Evolutionary conservation across 2,329 filamentous ascomycete genomes (phyloP).

Genomic region (Sphaerulina populicola): DNA sequence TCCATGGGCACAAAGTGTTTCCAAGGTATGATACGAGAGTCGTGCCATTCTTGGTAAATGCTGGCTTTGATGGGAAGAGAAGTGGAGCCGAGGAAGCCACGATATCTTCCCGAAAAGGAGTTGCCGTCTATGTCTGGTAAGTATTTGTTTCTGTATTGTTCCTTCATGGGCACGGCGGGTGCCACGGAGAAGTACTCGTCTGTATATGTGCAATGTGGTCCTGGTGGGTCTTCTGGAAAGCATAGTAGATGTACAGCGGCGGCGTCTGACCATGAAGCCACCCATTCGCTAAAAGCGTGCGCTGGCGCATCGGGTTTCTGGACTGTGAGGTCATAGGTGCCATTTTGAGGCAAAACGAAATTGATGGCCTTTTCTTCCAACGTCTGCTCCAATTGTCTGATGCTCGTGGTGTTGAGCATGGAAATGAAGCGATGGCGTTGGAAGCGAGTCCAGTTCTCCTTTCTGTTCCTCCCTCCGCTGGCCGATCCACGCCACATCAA

Average conservation of each 20-base stretch:
- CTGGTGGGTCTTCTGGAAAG: constrained; percentile 33
- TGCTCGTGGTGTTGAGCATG: constrained; percentile 60
- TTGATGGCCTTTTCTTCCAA: constrained; percentile 32
- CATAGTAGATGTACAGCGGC: constrained; percentile 41
- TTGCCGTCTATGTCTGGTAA: constrained; percentile 68
- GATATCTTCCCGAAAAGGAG: constrained; percentile 34
- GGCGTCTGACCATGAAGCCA: constrained; percentile 35
- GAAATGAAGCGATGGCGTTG: constrained; percentile 67
- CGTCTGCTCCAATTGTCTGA: constrained; percentile 43
- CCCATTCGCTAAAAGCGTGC: constrained; percentile 34
- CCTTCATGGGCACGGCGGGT: constrained; percentile 30
- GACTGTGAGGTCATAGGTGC: constrained; percentile 34
- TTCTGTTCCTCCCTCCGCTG: constrained; percentile 41
- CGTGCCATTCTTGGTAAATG: constrained; percentile 34
- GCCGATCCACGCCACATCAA: constrained; percentile 44
- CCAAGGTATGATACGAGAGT: constrained; percentile 32
- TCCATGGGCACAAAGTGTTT: constrained; percentile 33
- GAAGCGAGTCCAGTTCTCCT: constrained; percentile 60
- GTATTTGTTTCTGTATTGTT: constrained; percentile 52
- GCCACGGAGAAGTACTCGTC: constrained; percentile 35
- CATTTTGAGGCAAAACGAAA: constrained; percentile 34
- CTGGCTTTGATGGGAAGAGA: constrained; percentile 32
- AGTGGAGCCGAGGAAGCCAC: constrained; percentile 23
- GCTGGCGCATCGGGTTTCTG: constrained; percentile 14
- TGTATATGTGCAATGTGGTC: constrained; percentile 41